A percentile compares a stretch with the other conserved stretches of the same genome.
Conservation (phyloP, 768 basidiomycete species). For the Suillus variegatus region DNA sequence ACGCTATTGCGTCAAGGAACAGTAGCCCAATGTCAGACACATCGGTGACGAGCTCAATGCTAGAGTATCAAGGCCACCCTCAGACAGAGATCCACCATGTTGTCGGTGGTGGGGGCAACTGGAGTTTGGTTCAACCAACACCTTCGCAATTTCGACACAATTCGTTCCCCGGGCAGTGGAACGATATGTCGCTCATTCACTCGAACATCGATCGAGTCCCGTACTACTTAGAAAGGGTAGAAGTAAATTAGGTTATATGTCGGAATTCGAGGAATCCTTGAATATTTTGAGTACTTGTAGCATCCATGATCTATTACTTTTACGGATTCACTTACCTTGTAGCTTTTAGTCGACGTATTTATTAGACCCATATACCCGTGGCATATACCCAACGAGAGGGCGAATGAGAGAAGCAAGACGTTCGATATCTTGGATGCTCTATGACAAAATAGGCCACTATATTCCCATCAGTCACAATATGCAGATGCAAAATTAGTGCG, state of each 20-base stretch:
- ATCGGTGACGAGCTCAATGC: slow-evolving; percentile 3
- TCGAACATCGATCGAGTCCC: not conserved
- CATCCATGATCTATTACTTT: not conserved
- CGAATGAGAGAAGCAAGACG: not conserved
- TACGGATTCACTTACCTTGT: not conserved
- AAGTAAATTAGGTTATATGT: not conserved
- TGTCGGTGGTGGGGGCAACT: not conserved
- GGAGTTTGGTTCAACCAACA: slow-evolving; percentile 4
- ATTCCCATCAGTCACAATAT: not conserved
- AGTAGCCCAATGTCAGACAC: slow-evolving; percentile 4
- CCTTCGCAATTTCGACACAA: not conserved
- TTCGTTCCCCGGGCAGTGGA: not conserved
- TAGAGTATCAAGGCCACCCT: not conserved
- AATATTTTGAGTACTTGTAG: not conserved
- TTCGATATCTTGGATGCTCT: not conserved
- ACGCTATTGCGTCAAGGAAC: not conserved
- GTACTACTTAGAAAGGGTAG: not conserved
- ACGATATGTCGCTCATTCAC: not conserved
- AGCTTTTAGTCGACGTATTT: not conserved
- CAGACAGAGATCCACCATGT: not conserved
- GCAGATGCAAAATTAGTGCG: not conserved
- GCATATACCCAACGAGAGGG: too few relatives aligned
- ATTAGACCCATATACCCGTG: not conserved
- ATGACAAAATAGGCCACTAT: not conserved
- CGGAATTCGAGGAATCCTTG: not conserved